Conservation (phyloP, 768 basidiomycete species). For the Termitomyces sp. region DNA sequence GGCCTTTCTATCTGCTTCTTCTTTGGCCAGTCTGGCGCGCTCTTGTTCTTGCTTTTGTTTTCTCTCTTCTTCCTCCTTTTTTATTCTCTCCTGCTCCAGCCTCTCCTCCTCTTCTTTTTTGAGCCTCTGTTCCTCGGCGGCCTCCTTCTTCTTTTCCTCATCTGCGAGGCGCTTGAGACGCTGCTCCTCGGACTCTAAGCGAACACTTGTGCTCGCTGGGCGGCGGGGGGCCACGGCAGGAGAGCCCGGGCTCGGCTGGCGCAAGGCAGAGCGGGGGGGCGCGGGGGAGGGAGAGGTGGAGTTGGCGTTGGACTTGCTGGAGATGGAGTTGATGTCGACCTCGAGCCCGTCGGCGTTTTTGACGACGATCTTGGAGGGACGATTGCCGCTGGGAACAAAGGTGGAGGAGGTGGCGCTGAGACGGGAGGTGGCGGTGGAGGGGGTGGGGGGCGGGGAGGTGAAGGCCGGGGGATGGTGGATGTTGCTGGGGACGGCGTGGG, state of each 20-base stretch:
- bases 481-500: constrained; percentile 47
- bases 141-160: constrained; percentile 37
- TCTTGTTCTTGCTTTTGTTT: constrained; percentile 18
- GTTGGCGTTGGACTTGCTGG: constrained; percentile 32
- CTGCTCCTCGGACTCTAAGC: constrained; percentile 59
- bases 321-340: constrained; percentile 52
- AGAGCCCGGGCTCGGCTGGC: constrained; percentile 26
- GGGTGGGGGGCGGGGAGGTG: constrained; percentile 67
- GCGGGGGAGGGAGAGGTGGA: constrained; percentile 33
- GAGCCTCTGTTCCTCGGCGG: constrained; percentile 28
- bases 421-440: constrained; percentile 44
- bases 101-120: constrained; percentile 22
- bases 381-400: constrained; percentile 52
- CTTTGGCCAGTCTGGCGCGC: constrained; percentile 18
- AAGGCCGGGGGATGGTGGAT: constrained; percentile 45
- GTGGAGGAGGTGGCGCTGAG: constrained; percentile 60
- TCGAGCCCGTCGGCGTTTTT: constrained; percentile 64
- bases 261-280: constrained; percentile 21
- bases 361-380: constrained; percentile 43
- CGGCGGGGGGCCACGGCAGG: constrained; percentile 27
- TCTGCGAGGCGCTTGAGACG: constrained; percentile 39
- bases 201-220: constrained; percentile 36
- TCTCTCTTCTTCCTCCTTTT: constrained; percentile 26
- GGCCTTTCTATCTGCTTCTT: constrained; percentile 31
- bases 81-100: constrained; percentile 23